phyloP scores from a whole-genome alignment of 805 yeast species.

The Suhomyces emberorum region DNA sequence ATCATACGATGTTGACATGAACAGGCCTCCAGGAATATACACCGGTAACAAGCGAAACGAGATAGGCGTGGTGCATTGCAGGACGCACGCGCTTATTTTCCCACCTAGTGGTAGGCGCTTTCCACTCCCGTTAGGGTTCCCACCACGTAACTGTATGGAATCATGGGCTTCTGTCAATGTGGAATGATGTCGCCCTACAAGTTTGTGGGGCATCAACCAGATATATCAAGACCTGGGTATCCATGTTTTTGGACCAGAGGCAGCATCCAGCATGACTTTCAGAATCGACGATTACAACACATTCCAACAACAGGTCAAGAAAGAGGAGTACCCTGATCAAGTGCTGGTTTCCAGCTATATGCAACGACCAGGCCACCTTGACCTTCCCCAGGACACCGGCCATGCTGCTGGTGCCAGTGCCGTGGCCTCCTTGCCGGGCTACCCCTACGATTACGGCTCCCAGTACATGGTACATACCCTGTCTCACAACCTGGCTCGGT shows the following conservation, averaged over 20 bases:
- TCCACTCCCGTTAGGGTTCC: too few relatives aligned
- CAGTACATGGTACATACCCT: not conserved
- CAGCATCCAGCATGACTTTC: slow-evolving; percentile 28
- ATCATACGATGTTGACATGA: not conserved
- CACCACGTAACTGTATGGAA: too few relatives aligned
- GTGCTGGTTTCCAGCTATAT: not conserved
- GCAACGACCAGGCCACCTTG: not conserved
- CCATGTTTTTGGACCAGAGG: too few relatives aligned
- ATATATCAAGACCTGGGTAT: not conserved
- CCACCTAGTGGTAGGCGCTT: too few relatives aligned
- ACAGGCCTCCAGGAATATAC: too few relatives aligned
- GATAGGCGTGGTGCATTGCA: too few relatives aligned
- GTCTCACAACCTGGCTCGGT: not conserved
- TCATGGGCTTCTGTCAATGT: too few relatives aligned
- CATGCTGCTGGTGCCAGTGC: not conserved
- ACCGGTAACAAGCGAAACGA: not conserved
- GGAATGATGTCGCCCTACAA: not conserved
- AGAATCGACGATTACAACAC: slow-evolving; percentile 28
- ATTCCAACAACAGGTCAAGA: slow-evolving; percentile 2
- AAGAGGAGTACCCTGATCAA: not conserved
- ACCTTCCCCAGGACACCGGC: not conserved
- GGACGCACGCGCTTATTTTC: too few relatives aligned
- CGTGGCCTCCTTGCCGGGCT: not conserved
- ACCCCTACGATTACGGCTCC: not conserved
- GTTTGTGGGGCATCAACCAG: not conserved